Evolutionary conservation across 805 yeast species (phyloP).

Genomic region (Candida rishiriensis): DNA sequence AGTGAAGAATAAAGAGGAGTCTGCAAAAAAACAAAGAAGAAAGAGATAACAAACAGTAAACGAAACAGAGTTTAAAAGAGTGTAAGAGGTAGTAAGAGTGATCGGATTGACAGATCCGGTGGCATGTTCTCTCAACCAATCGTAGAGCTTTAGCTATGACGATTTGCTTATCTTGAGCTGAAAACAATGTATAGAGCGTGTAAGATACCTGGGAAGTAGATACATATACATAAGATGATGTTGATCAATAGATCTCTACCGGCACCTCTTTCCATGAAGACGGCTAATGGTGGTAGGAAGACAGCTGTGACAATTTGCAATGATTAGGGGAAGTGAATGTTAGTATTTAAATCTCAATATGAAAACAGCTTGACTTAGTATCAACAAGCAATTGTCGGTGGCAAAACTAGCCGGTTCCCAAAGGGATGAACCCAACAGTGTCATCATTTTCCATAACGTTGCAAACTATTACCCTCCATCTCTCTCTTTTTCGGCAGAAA

Average conservation of each 20-base stretch:
- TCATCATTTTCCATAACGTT: too few species aligned
- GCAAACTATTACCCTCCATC: too few species aligned
- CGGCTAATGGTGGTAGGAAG: constrained; percentile 73
- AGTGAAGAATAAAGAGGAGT: too few species aligned
- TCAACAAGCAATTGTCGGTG: too few species aligned
- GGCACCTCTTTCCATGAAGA: constrained; percentile 63
- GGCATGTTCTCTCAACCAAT: background rate
- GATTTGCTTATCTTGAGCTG: constrained; percentile 7
- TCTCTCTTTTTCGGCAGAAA: too few species aligned
- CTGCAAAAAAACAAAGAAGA: too few species aligned
- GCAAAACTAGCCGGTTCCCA: too few species aligned
- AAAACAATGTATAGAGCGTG: constrained; percentile 65
- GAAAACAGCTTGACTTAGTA: too few species aligned
- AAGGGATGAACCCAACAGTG: too few species aligned
- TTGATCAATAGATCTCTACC: constrained; percentile 63
- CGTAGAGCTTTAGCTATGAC: background rate
- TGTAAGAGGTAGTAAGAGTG: background rate
- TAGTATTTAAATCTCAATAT: background rate
- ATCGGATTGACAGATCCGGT: background rate
- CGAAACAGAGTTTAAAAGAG: background rate
- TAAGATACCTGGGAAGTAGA: constrained; percentile 77
- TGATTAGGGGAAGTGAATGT: background rate
- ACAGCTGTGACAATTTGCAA: constrained; percentile 33
- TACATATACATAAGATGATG: constrained; percentile 54
- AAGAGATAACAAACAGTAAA: background rate